Evolutionary conservation across 768 basidiomycete genomes (phyloP).

Genomic region (Trametes villosa): DNA sequence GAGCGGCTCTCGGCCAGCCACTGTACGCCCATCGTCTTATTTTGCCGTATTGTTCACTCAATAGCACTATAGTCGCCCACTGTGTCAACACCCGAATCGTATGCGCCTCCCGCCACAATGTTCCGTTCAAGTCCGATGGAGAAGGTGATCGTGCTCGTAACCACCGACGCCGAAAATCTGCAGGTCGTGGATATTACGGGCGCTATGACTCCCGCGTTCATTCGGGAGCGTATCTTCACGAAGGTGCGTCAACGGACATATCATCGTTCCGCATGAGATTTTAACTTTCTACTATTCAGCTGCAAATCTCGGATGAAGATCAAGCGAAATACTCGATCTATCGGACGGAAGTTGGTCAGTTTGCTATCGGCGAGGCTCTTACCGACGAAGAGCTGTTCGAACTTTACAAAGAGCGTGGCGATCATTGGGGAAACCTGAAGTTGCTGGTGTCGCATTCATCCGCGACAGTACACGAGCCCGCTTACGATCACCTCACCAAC

Average conservation of each 20-base stretch:
- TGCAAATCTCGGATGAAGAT: slow-evolving; percentile 85
- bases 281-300: slow-evolving; percentile 42
- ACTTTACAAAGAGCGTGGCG: slow-evolving; percentile 73
- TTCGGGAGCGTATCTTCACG: slow-evolving; percentile 80
- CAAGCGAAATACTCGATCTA: slow-evolving; percentile 78
- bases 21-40: slow-evolving; percentile 28
- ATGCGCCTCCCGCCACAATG: slow-evolving; percentile 38
- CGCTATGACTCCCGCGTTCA: slow-evolving; percentile 65
- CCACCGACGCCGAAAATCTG: slow-evolving; percentile 77
- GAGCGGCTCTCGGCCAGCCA: slow-evolving; percentile 36
- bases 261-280: not conserved
- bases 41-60: slow-evolving; percentile 1
- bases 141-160: slow-evolving; percentile 49
- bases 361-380: slow-evolving; percentile 74
- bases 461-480: slow-evolving; percentile 60
- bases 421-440: slow-evolving; percentile 80
- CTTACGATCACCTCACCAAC: slow-evolving; percentile 40
- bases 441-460: slow-evolving; percentile 76
- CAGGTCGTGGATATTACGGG: slow-evolving; percentile 72
- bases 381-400: slow-evolving; percentile 70
- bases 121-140: slow-evolving; percentile 27
- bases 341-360: slow-evolving; percentile 84
- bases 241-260: slow-evolving; percentile 55
- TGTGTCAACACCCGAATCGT: slow-evolving; percentile 26
- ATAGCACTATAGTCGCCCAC: slow-evolving; percentile 35